Evolutionary conservation across 495 filamentous ascomycete species (phyloP).

Genomic region (Astrothelium subdiscretum): DNA sequence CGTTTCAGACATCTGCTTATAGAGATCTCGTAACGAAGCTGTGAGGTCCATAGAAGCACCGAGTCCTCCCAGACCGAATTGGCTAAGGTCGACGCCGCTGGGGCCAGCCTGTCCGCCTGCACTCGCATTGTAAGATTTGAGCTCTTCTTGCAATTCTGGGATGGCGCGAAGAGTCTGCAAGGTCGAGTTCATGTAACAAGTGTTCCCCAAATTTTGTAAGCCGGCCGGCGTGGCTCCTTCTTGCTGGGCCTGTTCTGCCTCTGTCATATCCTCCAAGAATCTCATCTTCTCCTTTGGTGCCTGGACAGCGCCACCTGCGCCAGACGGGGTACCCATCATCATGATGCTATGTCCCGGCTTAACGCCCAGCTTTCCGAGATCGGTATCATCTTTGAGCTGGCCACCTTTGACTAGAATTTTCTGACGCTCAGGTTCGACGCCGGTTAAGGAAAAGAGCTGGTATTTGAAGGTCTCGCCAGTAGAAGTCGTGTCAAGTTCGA

Average conservation of each 20-base stretch:
- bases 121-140: constrained; percentile 51
- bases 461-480: constrained; percentile 89
- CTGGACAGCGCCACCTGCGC: constrained; percentile 44
- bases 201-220: constrained; percentile 87
- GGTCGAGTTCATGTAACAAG: constrained; percentile 96
- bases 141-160: constrained; percentile 78
- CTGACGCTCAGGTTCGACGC: constrained; percentile 90
- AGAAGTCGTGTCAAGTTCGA: constrained; percentile 76
- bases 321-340: constrained; percentile 90
- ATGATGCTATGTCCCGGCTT: constrained; percentile 82
- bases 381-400: constrained; percentile 89
- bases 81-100: constrained; percentile 39
- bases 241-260: constrained; percentile 73
- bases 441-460: constrained; percentile 88
- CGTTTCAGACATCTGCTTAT: constrained; percentile 86
- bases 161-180: constrained; percentile 80
- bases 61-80: constrained; percentile 49
- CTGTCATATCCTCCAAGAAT: constrained; percentile 97
- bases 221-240: constrained; percentile 82
- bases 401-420: constrained; percentile 91
- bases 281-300: constrained; percentile 72
- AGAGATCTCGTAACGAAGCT: constrained; percentile 69
- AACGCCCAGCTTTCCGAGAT: constrained; percentile 67
- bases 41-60: constrained; percentile 61
- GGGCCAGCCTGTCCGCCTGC: constrained; percentile 17